These are phyloP conservation scores for Daldinia loculata DNA, from an alignment of 495 filamentous ascomycete genomes.

Conservation along the genomic window DNA sequence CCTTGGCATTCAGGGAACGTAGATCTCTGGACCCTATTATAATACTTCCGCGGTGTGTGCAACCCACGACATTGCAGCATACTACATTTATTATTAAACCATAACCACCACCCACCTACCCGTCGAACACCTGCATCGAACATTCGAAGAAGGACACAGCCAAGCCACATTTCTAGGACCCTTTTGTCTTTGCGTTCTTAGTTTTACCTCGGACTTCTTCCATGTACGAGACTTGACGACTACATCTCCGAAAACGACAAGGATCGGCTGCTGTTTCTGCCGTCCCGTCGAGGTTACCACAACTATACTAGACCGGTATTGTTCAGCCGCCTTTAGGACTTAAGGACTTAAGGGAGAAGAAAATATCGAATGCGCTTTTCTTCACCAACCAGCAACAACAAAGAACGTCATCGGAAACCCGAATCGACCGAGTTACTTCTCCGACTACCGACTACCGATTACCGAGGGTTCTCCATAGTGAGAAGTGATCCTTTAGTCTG, in stretches of 20 bases:
- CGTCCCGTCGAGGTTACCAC: constrained; percentile 12
- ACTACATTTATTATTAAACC: constrained; percentile 17
- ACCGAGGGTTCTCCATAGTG: constrained; percentile 22
- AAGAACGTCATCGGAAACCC: constrained; percentile 33
- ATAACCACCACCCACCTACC: constrained; percentile 18
- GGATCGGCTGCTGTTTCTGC: constrained; percentile 24
- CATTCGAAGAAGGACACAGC: constrained; percentile 42
- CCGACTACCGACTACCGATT: constrained; percentile 32
- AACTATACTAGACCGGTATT: constrained; percentile 9
- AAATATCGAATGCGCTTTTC: background rate
- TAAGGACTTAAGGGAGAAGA: background rate
- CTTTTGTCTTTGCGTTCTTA: constrained; percentile 14
- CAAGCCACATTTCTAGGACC: constrained; percentile 31
- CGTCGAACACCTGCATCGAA: constrained; percentile 36
- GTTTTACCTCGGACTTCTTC: constrained; percentile 8
- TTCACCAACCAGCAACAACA: constrained; percentile 13
- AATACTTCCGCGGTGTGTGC: constrained; percentile 32
- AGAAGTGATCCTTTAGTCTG: constrained; percentile 1
- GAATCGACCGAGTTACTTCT: constrained; percentile 40
- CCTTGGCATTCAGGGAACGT: constrained; percentile 45
- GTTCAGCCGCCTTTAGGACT: background rate
- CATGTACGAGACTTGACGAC: constrained; percentile 23
- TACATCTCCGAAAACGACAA: constrained; percentile 30
- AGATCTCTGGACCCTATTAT: constrained; percentile 40
- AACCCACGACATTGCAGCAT: constrained; percentile 36